Base-by-base conservation (phyloP, 768 basidiomycete genomes). In the Mycena vitilis region DNA sequence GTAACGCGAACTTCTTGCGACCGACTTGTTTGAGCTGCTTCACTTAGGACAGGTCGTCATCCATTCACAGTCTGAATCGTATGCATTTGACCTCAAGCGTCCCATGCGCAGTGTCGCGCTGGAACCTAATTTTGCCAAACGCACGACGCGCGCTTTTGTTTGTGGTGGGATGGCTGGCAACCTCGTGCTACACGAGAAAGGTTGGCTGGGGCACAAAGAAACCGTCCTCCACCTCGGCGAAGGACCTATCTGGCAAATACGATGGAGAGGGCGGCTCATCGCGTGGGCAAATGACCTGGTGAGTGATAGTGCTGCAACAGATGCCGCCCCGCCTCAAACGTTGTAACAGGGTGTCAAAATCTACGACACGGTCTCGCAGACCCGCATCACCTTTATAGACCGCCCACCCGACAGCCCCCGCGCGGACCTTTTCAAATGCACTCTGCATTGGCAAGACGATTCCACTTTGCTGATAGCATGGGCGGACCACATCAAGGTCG, bases 231-330 rank as follows among this genome's bases (percentile, higher is more conserved):
- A 95, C 75, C 84, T 77, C 6, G 93, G 92, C 5, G 98, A 99
- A 80, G 98, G 97, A 13, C 95, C 98, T 0, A 94, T 99, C 60
- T 98, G 96, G 95, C 89, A 91, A 59, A 89, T 91, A 12, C 86
- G 91, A 65, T 99, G 98, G 98, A 84, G 89, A 74, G 91, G 90
- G 1, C 87, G 87, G 55, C 82, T 98, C 37, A 95, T 98, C 71
- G 96, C 95, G 0, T 99, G 98, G 98, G 95, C 96, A 4, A 98
- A 96, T 72, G 98, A 99, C 76, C 73, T 89, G 49, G 95, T 95
- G 70, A 75, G 90, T 36, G 18, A 18, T 9, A 5, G 6, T 16
- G 44, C 30, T 30, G 30, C 30, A 30, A 5, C 5, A 2, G 22
- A 5, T 3, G 78, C 38, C n/a, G 22, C 34, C 40, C n/a, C 56